Base-by-base conservation (phyloP, 371 early-diverging fungal species). In the Lichtheimia ramosa region DNA sequence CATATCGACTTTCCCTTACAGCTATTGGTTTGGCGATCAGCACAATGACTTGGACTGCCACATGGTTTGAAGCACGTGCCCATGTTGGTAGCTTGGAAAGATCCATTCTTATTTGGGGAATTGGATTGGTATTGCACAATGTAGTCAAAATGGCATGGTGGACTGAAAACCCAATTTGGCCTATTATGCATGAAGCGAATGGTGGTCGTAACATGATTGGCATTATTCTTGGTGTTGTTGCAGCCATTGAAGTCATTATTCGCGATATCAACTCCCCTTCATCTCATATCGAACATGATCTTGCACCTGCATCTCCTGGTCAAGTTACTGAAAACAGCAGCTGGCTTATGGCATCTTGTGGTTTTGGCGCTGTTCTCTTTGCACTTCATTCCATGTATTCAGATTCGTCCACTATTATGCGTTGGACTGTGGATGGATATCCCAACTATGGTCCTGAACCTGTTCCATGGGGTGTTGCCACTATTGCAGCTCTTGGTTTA, bases 81-180 rank as follows among this genome's bases (percentile, higher is more conserved):
- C 77, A 78, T 0, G 69, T 73, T 10, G 86, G 83, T 16, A 74
- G 83, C 13, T 69, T 88, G 55, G 90, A 87, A 58, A 79, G 84
- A 43, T 82, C 84, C 20, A 79, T 81, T 18, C 72, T 84, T 58
- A 80, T 85, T 21, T 86, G 88, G 84, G 73, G 81, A 50, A 69
- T 89, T 2, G 92, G 92, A 43, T 73, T 92, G 39, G 54, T 92
- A 20, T 56, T 85, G 15, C 85, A 84, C 72, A 78, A 85, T 40
- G 85, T 88, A 0, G 83, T 89, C 63, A 89, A 89, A 65, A 83
- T 88, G 82, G 81, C 85, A 5, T 88, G 88, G 85, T 86, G 83
- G 63, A 84, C 90, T 5, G 89, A 89, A 75, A 91, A 92, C 71
- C 91, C 91, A 0, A 84, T 88, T 48, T 91, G 91, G 92, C 85